Evolutionary conservation across 169 alveolate genomes (phyloP).

Genomic region (Babesia ovis): DNA sequence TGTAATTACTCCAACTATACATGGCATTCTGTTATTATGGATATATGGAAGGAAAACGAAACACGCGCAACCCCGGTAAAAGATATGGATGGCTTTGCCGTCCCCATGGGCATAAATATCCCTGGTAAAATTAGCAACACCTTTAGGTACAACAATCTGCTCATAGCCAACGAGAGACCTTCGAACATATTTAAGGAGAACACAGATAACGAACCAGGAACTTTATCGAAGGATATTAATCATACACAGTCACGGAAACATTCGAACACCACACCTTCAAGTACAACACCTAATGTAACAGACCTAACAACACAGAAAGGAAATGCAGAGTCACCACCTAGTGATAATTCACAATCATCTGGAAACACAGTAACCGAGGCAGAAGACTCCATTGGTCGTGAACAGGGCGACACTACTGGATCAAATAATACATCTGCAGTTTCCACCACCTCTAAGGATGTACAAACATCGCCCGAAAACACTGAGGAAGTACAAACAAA

Average conservation of each 20-base stretch:
- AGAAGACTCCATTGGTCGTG: neutral
- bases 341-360: neutral
- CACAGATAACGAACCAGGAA: neutral
- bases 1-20: conserved; percentile 52
- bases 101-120: conserved; percentile 17
- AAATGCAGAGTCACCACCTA: neutral
- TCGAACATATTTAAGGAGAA: neutral
- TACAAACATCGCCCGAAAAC: neutral
- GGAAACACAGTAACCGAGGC: neutral
- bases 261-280: neutral
- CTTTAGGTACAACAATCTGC: conserved; percentile 36
- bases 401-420: neutral
- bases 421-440: neutral
- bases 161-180: conserved; percentile 53
- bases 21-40: conserved; percentile 33
- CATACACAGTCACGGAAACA: neutral
- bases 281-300: neutral
- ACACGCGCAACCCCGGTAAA: neutral
- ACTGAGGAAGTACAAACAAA: neutral
- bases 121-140: neutral
- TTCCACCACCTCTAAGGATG: neutral
- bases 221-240: neutral
- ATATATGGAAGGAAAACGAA: conserved; percentile 27
- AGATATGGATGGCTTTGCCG: conserved; percentile 53
- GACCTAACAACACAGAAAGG: neutral